These are phyloP conservation scores for Elsinoe batatas DNA, from an alignment of 2,329 filamentous ascomycete genomes.

Conservation along the genomic window DNA sequence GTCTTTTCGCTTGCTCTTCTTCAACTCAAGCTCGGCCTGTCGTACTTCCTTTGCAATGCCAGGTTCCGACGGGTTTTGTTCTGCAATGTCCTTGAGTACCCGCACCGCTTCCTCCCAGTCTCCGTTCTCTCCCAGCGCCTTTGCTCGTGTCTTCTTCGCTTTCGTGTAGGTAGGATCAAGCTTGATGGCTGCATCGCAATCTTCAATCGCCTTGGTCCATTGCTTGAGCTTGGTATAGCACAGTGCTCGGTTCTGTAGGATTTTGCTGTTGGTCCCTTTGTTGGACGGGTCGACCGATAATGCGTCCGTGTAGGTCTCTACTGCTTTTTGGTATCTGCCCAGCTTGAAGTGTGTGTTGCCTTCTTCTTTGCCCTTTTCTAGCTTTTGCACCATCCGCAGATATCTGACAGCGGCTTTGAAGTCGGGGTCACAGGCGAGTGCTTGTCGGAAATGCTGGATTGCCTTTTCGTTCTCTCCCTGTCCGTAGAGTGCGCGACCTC, in stretches of 20 bases:
- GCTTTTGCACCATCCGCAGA: constrained; percentile 78
- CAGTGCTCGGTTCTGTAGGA: constrained; percentile 85
- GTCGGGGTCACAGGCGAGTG: constrained; percentile 82
- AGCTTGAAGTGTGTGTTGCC: constrained; percentile 87
- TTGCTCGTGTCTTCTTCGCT: constrained; percentile 87
- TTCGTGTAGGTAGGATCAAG: constrained; percentile 81
- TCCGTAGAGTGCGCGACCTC: constrained; percentile 77
- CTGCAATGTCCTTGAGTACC: constrained; percentile 78
- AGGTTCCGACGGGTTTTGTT: constrained; percentile 72
- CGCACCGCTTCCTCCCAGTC: constrained; percentile 86
- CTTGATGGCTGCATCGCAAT: constrained; percentile 74
- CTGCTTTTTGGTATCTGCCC: constrained; percentile 66
- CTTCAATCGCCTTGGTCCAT: constrained; percentile 68
- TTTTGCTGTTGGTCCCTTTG: constrained; percentile 87
- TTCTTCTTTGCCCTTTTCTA: constrained; percentile 88
- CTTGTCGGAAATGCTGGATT: constrained; percentile 82
- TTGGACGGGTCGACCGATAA: constrained; percentile 79
- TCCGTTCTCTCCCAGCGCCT: constrained; percentile 72
- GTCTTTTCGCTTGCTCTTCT: constrained; percentile 95
- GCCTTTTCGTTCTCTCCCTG: constrained; percentile 95
- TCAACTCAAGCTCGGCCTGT: constrained; percentile 85
- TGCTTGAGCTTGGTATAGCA: constrained; percentile 77
- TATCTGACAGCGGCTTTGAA: constrained; percentile 82
- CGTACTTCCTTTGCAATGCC: constrained; percentile 75
- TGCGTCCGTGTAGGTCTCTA: constrained; percentile 75